A percentile compares a stretch with the other conserved stretches of the same genome.
phyloP scores from a whole-genome alignment of 1,284 basidiomycete species.

The Fereydounia khargensis region DNA sequence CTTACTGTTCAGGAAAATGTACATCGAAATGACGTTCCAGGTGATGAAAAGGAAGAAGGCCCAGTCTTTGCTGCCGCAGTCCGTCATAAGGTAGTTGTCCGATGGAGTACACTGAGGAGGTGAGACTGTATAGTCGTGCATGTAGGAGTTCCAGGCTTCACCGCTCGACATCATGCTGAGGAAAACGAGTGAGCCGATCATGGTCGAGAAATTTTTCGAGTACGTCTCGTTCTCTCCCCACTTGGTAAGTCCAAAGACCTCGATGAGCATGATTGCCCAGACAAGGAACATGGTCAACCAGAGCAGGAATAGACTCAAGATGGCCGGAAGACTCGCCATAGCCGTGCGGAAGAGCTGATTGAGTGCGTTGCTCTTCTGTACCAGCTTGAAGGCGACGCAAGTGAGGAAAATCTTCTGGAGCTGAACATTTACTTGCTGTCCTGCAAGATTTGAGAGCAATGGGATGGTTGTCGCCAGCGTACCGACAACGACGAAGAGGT shows the following conservation, averaged over 20 bases:
- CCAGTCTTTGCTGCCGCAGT: conserved; percentile 85
- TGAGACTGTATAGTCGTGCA: conserved; percentile 61
- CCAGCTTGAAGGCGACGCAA: conserved; percentile 87
- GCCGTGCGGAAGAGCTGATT: conserved; percentile 97
- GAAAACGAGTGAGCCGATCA: conserved; percentile 82
- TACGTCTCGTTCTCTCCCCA: conserved; percentile 71
- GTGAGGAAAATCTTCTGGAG: conserved; percentile 93
- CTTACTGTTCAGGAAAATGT: conserved; percentile 82
- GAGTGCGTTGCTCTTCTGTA: conserved; percentile 81
- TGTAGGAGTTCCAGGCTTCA: conserved; percentile 56
- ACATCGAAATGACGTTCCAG: conserved; percentile 95
- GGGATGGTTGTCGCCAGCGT: conserved; percentile 81
- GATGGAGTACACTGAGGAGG: conserved; percentile 76
- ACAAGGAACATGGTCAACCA: conserved; percentile 92
- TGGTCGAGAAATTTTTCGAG: conserved; percentile 76
- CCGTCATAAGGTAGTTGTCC: conserved; percentile 69
- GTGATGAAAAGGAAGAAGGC: conserved; percentile 85
- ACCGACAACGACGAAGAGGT: conserved; percentile 77
- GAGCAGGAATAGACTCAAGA: conserved; percentile 78
- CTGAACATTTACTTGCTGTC: conserved; percentile 61
- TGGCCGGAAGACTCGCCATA: conserved; percentile 80
- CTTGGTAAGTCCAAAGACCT: conserved; percentile 90
- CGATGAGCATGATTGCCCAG: conserved; percentile 84
- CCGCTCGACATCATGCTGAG: conserved; percentile 65
- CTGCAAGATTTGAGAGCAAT: conserved; percentile 12